phyloP scores from a whole-genome alignment of 2,329 filamentous ascomycete genomes.

The Colletotrichum chlorophyti region DNA sequence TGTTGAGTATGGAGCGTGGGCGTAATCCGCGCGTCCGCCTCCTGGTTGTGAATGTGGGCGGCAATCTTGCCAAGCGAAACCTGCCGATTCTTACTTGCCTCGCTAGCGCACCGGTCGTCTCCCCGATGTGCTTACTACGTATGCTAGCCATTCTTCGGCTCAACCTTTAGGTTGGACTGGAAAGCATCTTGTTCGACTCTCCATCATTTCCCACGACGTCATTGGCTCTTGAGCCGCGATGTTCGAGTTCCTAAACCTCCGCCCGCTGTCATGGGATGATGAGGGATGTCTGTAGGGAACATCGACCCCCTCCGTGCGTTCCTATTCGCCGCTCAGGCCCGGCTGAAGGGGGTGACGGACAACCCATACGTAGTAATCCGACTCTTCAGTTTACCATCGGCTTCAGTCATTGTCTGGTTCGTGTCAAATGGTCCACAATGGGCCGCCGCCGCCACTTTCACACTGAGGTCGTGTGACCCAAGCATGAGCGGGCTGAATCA shows the following conservation, averaged over 20 bases:
- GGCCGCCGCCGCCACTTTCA: no score
- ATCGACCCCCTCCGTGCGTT: no score
- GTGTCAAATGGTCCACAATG: no score
- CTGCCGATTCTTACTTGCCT: neutral
- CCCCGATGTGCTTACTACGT: neutral
- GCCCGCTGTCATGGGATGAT: neutral
- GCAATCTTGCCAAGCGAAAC: neutral
- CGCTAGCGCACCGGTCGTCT: neutral
- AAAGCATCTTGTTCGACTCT: constrained; percentile 5
- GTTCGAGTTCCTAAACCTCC: constrained; percentile 1
- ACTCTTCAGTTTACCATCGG: no score
- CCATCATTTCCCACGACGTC: constrained; percentile 3
- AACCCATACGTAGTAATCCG: no score
- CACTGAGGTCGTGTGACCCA: neutral
- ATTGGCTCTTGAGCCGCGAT: constrained; percentile 19
- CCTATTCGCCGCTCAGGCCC: no score
- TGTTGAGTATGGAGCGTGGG: neutral
- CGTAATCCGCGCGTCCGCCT: neutral
- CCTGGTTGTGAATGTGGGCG: neutral
- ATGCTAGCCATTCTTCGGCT: no score
- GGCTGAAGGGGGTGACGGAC: no score
- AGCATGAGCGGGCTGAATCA: neutral
- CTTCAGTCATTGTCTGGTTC: no score
- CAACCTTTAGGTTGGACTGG: neutral
- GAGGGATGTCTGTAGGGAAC: neutral